Evolutionary conservation across 345 rosid genomes (phyloP), one percentile per base, ranked within the genome.

Genomic region (Dimocarpus longan): DNA sequence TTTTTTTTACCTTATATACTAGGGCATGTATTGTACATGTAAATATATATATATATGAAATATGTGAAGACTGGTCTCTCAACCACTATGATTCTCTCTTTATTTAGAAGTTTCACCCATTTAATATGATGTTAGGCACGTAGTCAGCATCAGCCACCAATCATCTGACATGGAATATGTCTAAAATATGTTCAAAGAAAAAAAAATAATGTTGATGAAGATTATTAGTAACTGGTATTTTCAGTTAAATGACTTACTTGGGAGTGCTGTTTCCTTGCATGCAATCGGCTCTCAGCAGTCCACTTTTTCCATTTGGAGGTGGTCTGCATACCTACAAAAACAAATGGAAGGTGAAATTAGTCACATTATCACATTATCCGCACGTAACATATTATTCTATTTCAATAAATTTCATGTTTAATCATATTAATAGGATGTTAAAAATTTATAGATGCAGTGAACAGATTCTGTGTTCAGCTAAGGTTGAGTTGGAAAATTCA

Each of bases 231-330:
- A 46, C 12, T 46, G 52, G 52, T 11, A 46, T 5, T 57, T 19
- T 57, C 6, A 57, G 8, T 8, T n/a, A 57, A 57, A 59, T n/a
- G 48, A 78, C 92, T 88, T 86, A 93, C 97, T 81, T 66, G 18
- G 90, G 92, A 42, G 57, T 68, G 81, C 76, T 75, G n/a, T 82
- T 81, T 84, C 90, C 94, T 57, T 87, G 92, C 83, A 84, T 42
- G 87, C 78, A 76, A 71, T 91, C 94, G 18, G 90, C 90, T 82
- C 91, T 86, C 0, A 89, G 85, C 12, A 91, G 91, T 87, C 93
- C 94, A 84, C 97, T 93, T 12, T 75, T 86, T 37, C 94, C 95
- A 22, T 76, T 79, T 0, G 87, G 79, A 8, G 95, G 91, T 37
- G 90, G 90, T 46, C 83, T 88, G 59, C 98, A 91, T 15, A 83